Conservation (phyloP, 1,284 basidiomycete genomes). For the Afroboletus lepidellus region DNA sequence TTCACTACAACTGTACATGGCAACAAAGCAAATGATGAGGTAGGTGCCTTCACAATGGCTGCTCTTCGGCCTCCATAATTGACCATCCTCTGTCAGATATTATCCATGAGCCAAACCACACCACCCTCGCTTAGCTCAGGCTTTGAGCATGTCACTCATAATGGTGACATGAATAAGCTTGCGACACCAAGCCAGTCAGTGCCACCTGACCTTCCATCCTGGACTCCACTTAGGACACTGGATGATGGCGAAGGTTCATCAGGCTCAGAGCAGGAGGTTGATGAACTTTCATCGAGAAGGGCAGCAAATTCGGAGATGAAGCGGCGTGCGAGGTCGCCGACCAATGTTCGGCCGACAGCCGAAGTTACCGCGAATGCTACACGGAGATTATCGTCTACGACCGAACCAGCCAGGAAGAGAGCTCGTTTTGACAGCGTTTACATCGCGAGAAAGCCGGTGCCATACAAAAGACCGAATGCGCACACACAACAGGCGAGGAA, state of each 20-base stretch:
- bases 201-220: slow-evolving; percentile 28
- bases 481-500: not conserved
- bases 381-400: not conserved
- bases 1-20: slow-evolving; percentile 9
- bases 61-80: not conserved
- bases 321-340: not conserved
- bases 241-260: not conserved
- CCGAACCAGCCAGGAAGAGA: slow-evolving; percentile 12
- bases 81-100: slow-evolving; percentile 10
- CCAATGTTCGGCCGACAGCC: not conserved
- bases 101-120: slow-evolving; percentile 7
- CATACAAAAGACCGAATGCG: not conserved
- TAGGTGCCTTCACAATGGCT: slow-evolving; percentile 15
- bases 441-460: slow-evolving; percentile 14
- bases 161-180: not conserved
- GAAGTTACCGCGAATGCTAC: not conserved
- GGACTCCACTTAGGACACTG: slow-evolving; percentile 22
- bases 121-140: not conserved
- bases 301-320: not conserved
- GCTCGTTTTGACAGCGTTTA: slow-evolving; percentile 23
- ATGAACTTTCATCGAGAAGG: slow-evolving; percentile 6
- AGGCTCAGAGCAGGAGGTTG: slow-evolving; percentile 8
- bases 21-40: slow-evolving; percentile 10
- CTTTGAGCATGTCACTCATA: not conserved
- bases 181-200: not conserved